phyloP scores from a whole-genome alignment of 805 yeast genomes.

The Yarrowia divulgata region DNA sequence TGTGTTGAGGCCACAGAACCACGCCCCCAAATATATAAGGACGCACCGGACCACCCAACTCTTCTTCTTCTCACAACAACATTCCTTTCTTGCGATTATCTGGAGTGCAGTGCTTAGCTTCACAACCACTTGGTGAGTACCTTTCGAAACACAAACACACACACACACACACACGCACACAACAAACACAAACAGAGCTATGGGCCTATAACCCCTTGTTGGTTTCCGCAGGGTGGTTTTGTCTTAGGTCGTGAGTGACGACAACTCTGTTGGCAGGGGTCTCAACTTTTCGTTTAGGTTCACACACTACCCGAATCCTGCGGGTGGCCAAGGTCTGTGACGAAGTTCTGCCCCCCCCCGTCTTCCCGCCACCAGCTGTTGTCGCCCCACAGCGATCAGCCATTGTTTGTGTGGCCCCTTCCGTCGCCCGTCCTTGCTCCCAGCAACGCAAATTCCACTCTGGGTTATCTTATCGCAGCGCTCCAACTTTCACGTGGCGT shows the following conservation, averaged over 20 bases:
- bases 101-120: constrained; percentile 36
- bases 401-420: not conserved
- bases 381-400: not conserved
- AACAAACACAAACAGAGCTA: constrained; percentile 9
- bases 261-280: constrained; percentile 34
- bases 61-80: not conserved
- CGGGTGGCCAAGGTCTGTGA: not conserved
- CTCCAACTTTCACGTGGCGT: constrained; percentile 38
- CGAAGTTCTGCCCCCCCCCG: too few relatives aligned
- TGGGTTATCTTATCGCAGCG: constrained; percentile 34
- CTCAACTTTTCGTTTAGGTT: constrained; percentile 27
- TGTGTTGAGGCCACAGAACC: constrained; percentile 31
- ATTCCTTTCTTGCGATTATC: constrained; percentile 21
- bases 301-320: constrained; percentile 8
- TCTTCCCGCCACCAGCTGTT: not conserved
- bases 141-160: not conserved
- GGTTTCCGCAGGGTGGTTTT: constrained; percentile 24
- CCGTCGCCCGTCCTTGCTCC: not conserved
- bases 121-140: constrained; percentile 24
- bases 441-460: constrained; percentile 22
- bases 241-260: constrained; percentile 33
- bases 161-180: not conserved
- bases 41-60: not conserved
- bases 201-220: constrained; percentile 36
- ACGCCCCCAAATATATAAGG: not conserved